These are phyloP conservation scores for Coemansia sp. DNA, from an alignment of 192 early-diverging fungal genomes.

Conservation along the genomic window DNA sequence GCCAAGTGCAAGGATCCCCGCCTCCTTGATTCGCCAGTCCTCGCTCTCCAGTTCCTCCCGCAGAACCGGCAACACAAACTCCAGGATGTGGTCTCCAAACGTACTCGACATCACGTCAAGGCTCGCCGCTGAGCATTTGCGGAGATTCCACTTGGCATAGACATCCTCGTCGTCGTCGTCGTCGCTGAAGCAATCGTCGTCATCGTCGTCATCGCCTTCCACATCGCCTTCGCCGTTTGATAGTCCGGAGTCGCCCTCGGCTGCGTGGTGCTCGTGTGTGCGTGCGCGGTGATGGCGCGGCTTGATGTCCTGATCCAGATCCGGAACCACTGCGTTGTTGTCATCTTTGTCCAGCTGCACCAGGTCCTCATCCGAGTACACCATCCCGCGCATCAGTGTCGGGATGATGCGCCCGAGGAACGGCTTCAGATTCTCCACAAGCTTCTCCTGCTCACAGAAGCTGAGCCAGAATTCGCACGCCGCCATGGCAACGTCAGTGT, in stretches of 20 bases:
- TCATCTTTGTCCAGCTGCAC: constrained; percentile 73
- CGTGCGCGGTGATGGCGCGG: constrained; percentile 88
- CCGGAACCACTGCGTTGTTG: constrained; percentile 85
- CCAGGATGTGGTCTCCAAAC: constrained; percentile 81
- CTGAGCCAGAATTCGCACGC: constrained; percentile 99
- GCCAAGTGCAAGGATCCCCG: constrained; percentile 94
- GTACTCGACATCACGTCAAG: constrained; percentile 91
- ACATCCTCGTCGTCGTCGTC: constrained; percentile 79
- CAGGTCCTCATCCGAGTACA: constrained; percentile 93
- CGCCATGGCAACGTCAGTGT: constrained; percentile 90
- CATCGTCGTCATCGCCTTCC: constrained; percentile 68
- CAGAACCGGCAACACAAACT: constrained; percentile 82
- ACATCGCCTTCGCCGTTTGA: constrained; percentile 28
- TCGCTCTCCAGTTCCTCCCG: constrained; percentile 76
- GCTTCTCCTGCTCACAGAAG: constrained; percentile 89
- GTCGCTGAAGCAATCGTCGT: constrained; percentile 80
- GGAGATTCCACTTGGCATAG: constrained; percentile 93
- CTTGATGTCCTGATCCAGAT: constrained; percentile 90
- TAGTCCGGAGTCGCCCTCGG: constrained; percentile 38
- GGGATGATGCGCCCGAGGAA: constrained; percentile 80
- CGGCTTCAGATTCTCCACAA: constrained; percentile 70
- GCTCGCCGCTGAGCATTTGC: constrained; percentile 97
- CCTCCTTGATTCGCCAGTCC: constrained; percentile 93
- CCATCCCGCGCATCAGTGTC: constrained; percentile 91
- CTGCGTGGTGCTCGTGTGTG: constrained; percentile 68